phyloP scores from a whole-genome alignment of 1,284 basidiomycete species.

The Moniliophthora roreri region DNA sequence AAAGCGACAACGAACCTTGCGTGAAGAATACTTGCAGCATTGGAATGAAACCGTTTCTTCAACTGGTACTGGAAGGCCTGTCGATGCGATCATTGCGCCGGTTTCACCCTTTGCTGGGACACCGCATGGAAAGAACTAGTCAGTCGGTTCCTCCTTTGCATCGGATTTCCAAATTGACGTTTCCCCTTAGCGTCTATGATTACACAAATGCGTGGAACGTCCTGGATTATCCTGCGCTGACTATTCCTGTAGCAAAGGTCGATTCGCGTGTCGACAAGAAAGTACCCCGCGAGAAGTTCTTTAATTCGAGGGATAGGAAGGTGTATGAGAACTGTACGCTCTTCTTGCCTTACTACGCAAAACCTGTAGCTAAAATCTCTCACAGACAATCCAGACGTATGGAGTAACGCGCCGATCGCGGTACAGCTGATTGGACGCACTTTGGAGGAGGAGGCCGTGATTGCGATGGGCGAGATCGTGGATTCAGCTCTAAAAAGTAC shows the following conservation, averaged over 20 bases:
- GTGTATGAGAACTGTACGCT: neutral
- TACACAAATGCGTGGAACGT: slow-evolving; percentile 59
- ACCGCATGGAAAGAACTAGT: slow-evolving; percentile 27
- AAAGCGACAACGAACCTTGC: slow-evolving; percentile 5
- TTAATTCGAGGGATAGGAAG: slow-evolving; percentile 1
- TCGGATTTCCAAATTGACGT: neutral
- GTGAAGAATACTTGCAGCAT: slow-evolving; percentile 23
- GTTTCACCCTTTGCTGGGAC: slow-evolving; percentile 31
- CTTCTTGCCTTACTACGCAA: neutral
- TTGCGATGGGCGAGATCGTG: slow-evolving; percentile 15
- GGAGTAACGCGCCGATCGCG: slow-evolving; percentile 10
- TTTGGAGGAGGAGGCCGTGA: slow-evolving; percentile 17
- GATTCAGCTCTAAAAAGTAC: slow-evolving; percentile 14
- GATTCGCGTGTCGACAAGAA: slow-evolving; percentile 39
- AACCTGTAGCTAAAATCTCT: neutral
- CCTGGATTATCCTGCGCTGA: slow-evolving; percentile 53
- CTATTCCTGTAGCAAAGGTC: slow-evolving; percentile 55
- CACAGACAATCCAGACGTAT: slow-evolving; percentile 14
- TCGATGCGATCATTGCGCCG: slow-evolving; percentile 43
- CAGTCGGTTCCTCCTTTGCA: neutral
- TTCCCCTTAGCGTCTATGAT: slow-evolving; percentile 25
- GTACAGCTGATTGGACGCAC: slow-evolving; percentile 15
- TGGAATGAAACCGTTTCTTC: slow-evolving; percentile 38
- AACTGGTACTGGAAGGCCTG: slow-evolving; percentile 44
- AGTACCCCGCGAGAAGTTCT: slow-evolving; percentile 26